These are phyloP conservation scores for Phaffia rhodozyma DNA, from an alignment of 1,284 basidiomycete species.

Conservation along the genomic window DNA sequence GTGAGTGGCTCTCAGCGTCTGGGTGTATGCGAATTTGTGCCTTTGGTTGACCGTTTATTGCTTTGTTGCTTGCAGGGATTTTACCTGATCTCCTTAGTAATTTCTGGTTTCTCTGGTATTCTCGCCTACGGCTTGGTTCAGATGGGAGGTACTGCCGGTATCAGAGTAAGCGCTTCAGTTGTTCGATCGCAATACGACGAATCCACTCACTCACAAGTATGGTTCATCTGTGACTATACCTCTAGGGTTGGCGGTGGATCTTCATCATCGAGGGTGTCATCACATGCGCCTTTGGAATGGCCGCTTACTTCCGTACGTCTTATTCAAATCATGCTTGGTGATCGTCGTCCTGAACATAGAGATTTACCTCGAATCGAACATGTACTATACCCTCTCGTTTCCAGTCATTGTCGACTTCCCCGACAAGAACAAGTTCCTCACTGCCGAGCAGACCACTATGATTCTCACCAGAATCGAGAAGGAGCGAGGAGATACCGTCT, in stretches of 20 bases:
- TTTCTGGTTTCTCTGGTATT: constrained; percentile 37
- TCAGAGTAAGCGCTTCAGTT: constrained; percentile 31
- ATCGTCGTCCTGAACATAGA: not conserved
- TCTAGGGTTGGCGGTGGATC: constrained; percentile 21
- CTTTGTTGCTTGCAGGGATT: not conserved
- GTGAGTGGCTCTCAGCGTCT: too few relatives aligned
- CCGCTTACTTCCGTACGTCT: constrained; percentile 21
- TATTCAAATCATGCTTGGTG: not conserved
- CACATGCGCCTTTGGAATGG: constrained; percentile 30
- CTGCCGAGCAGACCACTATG: constrained; percentile 31
- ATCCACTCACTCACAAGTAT: too few relatives aligned
- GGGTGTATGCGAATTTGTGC: too few relatives aligned
- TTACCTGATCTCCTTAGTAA: constrained; percentile 27
- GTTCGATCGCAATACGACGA: constrained; percentile 16
- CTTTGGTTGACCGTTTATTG: too few relatives aligned
- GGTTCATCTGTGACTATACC: not conserved
- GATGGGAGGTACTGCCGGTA: constrained; percentile 23
- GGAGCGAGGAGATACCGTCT: constrained; percentile 37
- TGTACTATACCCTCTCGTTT: not conserved
- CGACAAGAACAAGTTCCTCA: constrained; percentile 37
- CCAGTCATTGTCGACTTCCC: constrained; percentile 36
- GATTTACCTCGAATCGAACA: not conserved
- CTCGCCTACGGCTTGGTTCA: constrained; percentile 31
- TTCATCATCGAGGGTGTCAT: constrained; percentile 28
- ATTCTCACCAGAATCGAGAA: constrained; percentile 35